phyloP scores from a whole-genome alignment of 140 eudicot species.

The Erigeron philadelphicus region DNA sequence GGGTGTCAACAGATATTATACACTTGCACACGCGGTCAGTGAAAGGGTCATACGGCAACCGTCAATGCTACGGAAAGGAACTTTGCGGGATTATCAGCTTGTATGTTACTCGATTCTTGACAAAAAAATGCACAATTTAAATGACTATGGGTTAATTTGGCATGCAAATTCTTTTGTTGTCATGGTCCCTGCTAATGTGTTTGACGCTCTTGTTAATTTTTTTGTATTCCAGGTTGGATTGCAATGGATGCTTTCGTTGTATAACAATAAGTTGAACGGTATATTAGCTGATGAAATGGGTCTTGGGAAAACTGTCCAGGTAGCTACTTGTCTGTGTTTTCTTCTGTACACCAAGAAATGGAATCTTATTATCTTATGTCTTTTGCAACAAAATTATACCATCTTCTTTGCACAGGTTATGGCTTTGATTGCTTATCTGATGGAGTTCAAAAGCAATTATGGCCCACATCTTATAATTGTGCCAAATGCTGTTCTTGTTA shows the following conservation, averaged over 20 bases:
- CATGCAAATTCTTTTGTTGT: not conserved
- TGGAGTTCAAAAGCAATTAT: slow-evolving; percentile 97
- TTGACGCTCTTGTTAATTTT: slow-evolving; percentile 7
- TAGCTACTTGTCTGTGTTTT: slow-evolving; percentile 14
- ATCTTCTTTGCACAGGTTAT: slow-evolving; percentile 58
- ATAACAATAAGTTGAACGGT: slow-evolving; percentile 91
- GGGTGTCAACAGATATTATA: slow-evolving; percentile 64
- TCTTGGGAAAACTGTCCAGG: slow-evolving; percentile 99
- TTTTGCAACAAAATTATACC: not conserved
- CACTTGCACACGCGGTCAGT: slow-evolving; percentile 94
- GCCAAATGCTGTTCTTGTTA: slow-evolving; percentile 92
- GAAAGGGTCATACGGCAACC: slow-evolving; percentile 93
- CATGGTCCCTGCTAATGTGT: not conserved
- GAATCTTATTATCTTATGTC: not conserved
- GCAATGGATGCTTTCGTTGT: slow-evolving; percentile 97
- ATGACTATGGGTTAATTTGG: not conserved
- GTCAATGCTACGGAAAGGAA: slow-evolving; percentile 81
- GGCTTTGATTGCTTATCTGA: slow-evolving; percentile 91
- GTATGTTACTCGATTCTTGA: slow-evolving; percentile 40
- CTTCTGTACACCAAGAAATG: slow-evolving; percentile 1
- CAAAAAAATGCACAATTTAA: slow-evolving; percentile 2
- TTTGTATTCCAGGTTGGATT: slow-evolving; percentile 74
- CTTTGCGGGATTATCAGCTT: slow-evolving; percentile 91
- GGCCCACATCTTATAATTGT: slow-evolving; percentile 99
- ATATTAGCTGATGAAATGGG: slow-evolving; percentile 99